Conservation (phyloP, 1,284 basidiomycete species). For the Hypsizygus ulmarius region DNA sequence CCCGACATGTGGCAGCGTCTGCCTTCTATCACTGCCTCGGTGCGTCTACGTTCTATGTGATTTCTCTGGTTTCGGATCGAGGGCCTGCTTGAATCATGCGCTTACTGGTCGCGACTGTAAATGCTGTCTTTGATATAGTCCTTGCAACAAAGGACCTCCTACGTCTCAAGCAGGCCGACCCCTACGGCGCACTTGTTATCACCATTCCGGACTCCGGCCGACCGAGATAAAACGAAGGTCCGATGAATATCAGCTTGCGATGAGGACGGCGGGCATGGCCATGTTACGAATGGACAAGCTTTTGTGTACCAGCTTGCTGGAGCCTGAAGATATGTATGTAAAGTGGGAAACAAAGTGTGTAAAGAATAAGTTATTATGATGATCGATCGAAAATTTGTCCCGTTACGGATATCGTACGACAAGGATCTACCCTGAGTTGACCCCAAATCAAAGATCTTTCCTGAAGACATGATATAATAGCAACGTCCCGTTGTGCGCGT, state of each 20-base stretch:
- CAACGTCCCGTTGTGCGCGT: constrained; percentile 11
- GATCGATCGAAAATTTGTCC: background rate
- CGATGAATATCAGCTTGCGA: no score
- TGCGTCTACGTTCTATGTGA: constrained; percentile 31
- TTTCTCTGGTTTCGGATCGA: constrained; percentile 1
- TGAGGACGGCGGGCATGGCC: no score
- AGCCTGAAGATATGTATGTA: background rate
- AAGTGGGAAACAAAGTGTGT: no score
- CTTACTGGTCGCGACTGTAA: background rate
- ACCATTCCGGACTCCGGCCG: constrained; percentile 21
- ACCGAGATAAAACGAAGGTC: background rate
- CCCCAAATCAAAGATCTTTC: background rate
- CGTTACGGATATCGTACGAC: background rate
- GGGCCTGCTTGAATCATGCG: background rate
- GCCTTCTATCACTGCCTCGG: constrained; percentile 81
- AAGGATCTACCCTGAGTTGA: background rate
- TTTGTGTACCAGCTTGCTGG: background rate
- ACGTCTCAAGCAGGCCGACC: constrained; percentile 47
- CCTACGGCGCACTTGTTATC: constrained; percentile 51
- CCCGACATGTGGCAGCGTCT: constrained; percentile 70
- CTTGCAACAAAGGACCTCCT: constrained; percentile 65
- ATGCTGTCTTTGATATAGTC: constrained; percentile 36
- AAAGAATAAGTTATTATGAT: background rate
- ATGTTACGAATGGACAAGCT: background rate
- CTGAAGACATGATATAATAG: background rate